These are phyloP conservation scores for Coccinonectria pachysandricola DNA, from an alignment of 2,329 filamentous ascomycete species.

Conservation along the genomic window DNA sequence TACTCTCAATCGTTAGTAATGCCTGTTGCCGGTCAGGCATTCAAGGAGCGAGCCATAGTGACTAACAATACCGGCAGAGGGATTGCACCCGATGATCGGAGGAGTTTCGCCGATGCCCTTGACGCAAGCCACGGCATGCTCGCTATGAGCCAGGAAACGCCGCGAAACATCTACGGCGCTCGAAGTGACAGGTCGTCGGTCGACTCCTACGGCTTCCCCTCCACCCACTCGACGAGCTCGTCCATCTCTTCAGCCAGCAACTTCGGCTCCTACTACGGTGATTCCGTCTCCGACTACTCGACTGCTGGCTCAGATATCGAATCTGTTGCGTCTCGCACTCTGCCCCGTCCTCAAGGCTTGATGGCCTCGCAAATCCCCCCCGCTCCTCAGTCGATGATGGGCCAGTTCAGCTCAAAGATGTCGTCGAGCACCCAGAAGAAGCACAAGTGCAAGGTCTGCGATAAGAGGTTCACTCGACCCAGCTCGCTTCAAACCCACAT, in stretches of 20 bases:
- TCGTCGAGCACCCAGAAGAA: conserved; percentile 96
- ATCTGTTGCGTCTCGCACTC: conserved; percentile 66
- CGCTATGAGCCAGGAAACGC: conserved; percentile 90
- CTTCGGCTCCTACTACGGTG: conserved; percentile 75
- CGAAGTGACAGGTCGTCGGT: conserved; percentile 58
- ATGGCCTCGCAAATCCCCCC: conserved; percentile 58
- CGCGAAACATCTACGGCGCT: conserved; percentile 76
- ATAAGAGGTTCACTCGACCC: conserved; percentile 91
- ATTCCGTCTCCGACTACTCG: conserved; percentile 87
- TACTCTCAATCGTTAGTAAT: conserved; percentile 76
- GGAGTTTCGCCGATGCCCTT: conserved; percentile 77
- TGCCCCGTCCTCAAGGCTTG: conserved; percentile 63
- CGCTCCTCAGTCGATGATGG: conserved; percentile 95
- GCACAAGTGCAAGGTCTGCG: conserved; percentile 98
- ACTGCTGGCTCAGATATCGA: conserved; percentile 82
- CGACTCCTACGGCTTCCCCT: conserved; percentile 87
- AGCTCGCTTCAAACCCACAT: conserved; percentile 95
- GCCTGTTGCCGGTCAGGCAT: conserved; percentile 27
- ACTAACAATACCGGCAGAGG: conserved; percentile 19
- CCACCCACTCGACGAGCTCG: conserved; percentile 73
- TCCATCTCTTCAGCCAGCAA: conserved; percentile 80
- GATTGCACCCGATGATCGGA: conserved; percentile 43
- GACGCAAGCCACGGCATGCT: conserved; percentile 93
- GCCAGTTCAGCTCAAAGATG: conserved; percentile 93
- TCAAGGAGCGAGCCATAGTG: conserved; percentile 13